Percentiles rank a stretch among this genome's conserved stretches.
These are phyloP conservation scores for Austroboletus niveus DNA, from an alignment of 1,284 basidiomycete species.

Conservation along the genomic window DNA sequence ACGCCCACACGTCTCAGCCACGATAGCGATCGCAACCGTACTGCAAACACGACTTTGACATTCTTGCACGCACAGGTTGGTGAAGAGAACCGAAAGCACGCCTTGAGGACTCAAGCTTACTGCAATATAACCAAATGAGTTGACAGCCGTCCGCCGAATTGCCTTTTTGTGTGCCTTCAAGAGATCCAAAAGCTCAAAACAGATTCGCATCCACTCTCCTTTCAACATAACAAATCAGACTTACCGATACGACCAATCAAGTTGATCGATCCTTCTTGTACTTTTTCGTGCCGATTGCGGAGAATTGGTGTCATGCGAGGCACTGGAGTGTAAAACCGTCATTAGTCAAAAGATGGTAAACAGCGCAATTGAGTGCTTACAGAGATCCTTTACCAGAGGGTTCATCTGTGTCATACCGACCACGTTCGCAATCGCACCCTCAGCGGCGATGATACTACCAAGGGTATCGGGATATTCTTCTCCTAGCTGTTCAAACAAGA, in stretches of 20 bases:
- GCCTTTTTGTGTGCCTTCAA: conserved; percentile 99
- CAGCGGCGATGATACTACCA: conserved; percentile 97
- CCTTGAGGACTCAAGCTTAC: conserved; percentile 99
- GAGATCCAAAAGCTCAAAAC: conserved; percentile 96
- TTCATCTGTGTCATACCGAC: conserved; percentile 99
- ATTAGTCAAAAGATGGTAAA: conserved; percentile 10
- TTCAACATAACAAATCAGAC: conserved; percentile 23
- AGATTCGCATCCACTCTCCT: conserved; percentile 99
- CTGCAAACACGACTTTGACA: conserved; percentile 98
- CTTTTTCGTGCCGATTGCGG: conserved; percentile 98
- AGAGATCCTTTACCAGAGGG: conserved; percentile 96
- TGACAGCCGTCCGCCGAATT: conserved; percentile 97
- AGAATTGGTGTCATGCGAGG: conserved; percentile 99
- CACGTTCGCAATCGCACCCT: conserved; percentile 98
- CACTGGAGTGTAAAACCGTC: conserved; percentile 47
- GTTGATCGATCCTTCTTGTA: conserved; percentile 99
- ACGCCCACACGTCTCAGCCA: conserved; percentile 96
- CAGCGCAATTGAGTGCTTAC: conserved; percentile 50
- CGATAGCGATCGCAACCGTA: conserved; percentile 97
- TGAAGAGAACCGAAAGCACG: conserved; percentile 93
- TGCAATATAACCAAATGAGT: conserved; percentile 99
- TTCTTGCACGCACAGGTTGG: conserved; percentile 97
- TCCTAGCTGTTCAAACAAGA: conserved; percentile 97
- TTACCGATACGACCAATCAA: conserved; percentile 95
- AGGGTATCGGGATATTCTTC: conserved; percentile 99